Conservation (phyloP, 148 eudicot genomes). For the Amaranthus palmeri region DNA sequence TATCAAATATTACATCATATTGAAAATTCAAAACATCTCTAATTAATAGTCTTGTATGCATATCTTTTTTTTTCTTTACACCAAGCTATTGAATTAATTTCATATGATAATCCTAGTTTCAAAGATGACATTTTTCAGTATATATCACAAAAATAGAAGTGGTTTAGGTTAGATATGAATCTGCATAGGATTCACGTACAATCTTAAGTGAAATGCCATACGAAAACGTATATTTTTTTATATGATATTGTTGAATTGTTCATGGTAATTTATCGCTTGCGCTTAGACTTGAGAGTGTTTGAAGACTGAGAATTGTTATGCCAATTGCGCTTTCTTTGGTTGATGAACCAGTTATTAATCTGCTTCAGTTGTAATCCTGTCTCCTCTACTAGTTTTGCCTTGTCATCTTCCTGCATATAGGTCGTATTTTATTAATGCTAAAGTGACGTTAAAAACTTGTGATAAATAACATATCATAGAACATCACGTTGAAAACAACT, state of each 20-base stretch:
- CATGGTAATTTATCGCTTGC: slow-evolving; percentile 26
- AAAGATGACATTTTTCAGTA: slow-evolving; percentile 4
- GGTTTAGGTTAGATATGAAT: slow-evolving; percentile 20
- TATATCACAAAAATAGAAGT: slow-evolving; percentile 10
- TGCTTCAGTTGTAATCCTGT: slow-evolving; percentile 49
- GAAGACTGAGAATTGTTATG: slow-evolving; percentile 36
- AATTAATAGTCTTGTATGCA: slow-evolving; percentile 6
- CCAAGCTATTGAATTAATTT: slow-evolving; percentile 11
- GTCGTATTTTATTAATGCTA: too few species aligned
- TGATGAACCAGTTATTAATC: slow-evolving; percentile 50
- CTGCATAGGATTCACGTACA: neutral
- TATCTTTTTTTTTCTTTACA: slow-evolving; percentile 20
- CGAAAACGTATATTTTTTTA: slow-evolving; percentile 1
- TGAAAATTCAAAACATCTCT: slow-evolving; percentile 8
- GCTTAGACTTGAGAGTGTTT: slow-evolving; percentile 45
- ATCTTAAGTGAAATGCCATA: neutral
- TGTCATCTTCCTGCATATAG: slow-evolving; percentile 38
- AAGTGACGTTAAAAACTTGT: too few species aligned
- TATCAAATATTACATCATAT: slow-evolving; percentile 7
- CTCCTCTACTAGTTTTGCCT: slow-evolving; percentile 47
- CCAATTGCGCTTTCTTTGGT: slow-evolving; percentile 52
- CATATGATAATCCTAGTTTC: slow-evolving; percentile 3
- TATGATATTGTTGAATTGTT: neutral
- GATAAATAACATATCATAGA: too few species aligned
- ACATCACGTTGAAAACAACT: too few species aligned